phyloP scores from a whole-genome alignment of 495 filamentous ascomycete genomes.

The Annulohypoxylon nitens region DNA sequence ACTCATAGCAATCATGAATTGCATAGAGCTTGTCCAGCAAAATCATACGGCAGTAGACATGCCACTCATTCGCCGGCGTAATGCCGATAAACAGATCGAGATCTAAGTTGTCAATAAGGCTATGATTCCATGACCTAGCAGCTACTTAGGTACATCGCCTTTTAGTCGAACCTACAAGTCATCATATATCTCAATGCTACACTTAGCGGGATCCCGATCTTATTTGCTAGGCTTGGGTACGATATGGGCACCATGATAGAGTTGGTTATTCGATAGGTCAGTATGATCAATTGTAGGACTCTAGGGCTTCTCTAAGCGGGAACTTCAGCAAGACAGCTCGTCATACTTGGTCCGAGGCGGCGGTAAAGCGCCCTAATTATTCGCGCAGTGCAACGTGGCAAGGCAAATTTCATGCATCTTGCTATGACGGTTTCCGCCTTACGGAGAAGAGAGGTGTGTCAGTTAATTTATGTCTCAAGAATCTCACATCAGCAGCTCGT shows the following conservation, averaged over 20 bases:
- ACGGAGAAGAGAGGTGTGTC: conserved; percentile 21
- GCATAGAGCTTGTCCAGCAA: conserved; percentile 6
- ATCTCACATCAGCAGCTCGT: conserved; percentile 45
- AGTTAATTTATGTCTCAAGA: conserved; percentile 28
- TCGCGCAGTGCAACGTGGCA: conserved; percentile 35
- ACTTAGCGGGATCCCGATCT: neutral
- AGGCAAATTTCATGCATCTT: conserved; percentile 27
- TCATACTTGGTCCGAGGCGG: conserved; percentile 18
- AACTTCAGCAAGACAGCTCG: conserved; percentile 28
- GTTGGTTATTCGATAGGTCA: conserved; percentile 8
- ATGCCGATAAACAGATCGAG: neutral
- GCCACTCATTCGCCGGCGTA: neutral
- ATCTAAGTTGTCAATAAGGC: neutral
- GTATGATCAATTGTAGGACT: conserved; percentile 10
- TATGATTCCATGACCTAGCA: neutral
- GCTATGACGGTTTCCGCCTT: conserved; percentile 21
- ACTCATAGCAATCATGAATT: conserved; percentile 15
- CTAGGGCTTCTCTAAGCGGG: conserved; percentile 14
- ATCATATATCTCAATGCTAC: neutral
- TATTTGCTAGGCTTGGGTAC: neutral
- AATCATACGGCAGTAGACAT: neutral
- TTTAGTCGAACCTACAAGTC: neutral
- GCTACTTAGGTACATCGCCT: neutral
- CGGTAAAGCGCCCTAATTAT: conserved; percentile 18
- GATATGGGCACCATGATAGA: neutral